Evolutionary conservation across 305 asterid genomes (phyloP), one percentile per base, ranked within the genome.

Genomic region (Withania somnifera): DNA sequence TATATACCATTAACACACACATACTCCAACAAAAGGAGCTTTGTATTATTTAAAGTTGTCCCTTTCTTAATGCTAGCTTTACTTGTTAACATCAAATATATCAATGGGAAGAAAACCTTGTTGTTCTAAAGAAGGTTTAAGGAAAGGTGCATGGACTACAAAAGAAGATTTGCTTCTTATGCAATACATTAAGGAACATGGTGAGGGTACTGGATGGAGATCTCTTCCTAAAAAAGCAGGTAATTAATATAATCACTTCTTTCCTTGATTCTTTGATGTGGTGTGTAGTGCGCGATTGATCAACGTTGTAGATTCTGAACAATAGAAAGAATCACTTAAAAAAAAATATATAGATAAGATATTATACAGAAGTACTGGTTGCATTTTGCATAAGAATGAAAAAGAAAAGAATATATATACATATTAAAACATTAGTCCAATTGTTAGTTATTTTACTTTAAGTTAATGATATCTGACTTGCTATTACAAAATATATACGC

Each of bases 171-270:
- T 15, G 15, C 11, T 75, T 20, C 81, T 82, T 19, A 82, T 40
- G 57, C 14, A 82, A 15, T 82, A 53, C 20, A 58, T 82, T 57
- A 52, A 71, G 34, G 75, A 11, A 3, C 64, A 1, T 82, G 81
- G 84, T n/a, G 84, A 82, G 58, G 67, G 60, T 32, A 32, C 73
- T 53, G 58, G 52, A 9, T 82, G 84, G 84, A 82, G 84, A 73
- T 40, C 81, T 45, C 54, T 82, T 52, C 84, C 84, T 15, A 42
- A 56, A 24, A 82, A 58, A 56, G 81, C 84, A 40, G 84, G 84
- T 75, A 34, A 34, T 32, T 32, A 6, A 32, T 32, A 32, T 6
- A 32, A 34, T 34, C 40, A 2, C 40, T 34, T 34, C 6, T 34
- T 34, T 57, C 24, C 17, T 32, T 64, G 73, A 34, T 15, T 38